Base-by-base conservation (phyloP, 2,329 filamentous ascomycete genomes). In the Keithomyces neogunnii region DNA sequence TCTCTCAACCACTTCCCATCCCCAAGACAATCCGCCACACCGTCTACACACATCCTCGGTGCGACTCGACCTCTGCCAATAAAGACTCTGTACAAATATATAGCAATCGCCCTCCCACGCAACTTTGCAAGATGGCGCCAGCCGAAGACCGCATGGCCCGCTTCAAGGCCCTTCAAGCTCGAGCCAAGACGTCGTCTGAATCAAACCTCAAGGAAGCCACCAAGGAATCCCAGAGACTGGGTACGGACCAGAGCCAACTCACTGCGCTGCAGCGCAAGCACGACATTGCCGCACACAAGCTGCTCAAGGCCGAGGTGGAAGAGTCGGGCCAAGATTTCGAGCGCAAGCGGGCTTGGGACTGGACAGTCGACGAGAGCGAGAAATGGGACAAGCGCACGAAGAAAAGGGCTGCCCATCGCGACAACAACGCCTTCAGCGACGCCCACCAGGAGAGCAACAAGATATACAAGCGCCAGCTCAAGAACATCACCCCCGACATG, bases 311-410 rank as follows among this genome's bases (percentile, higher is more conserved):
- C 3, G 90, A 96, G 62, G 85, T 90, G 2, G 88, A 91, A 66
- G 89, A 88, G 19, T 75, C 78, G 0, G 90, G 90, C 35, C 89
- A 88, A 51, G 93, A 97, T 68, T 99, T 97, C 64, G 93, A 99
- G 76, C 88, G 93, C 59, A 96, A 97, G 72, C 85, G 93, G 40
- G 93, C 93, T 1, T 99, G 93, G 93, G 93, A 97, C 72, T 99
- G 93, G 88, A 99, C 93, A 1, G 75, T 92, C 5, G 93, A 99
- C 57, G 93, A 99, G 71, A 88, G 84, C 60, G 93, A 96, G 72
- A 82, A 80, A 59, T 99, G 93, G 93, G 93, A 99, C 69, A 86
- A 85, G 72, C 85, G 91, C 33, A 73, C 95, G 67, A 88, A 86
- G 63, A 95, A 95, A 77, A 95, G 90, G 73, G 81, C 82, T 53